Evolutionary conservation across 768 basidiomycete species (phyloP).

Genomic region (Astraeus odoratus): DNA sequence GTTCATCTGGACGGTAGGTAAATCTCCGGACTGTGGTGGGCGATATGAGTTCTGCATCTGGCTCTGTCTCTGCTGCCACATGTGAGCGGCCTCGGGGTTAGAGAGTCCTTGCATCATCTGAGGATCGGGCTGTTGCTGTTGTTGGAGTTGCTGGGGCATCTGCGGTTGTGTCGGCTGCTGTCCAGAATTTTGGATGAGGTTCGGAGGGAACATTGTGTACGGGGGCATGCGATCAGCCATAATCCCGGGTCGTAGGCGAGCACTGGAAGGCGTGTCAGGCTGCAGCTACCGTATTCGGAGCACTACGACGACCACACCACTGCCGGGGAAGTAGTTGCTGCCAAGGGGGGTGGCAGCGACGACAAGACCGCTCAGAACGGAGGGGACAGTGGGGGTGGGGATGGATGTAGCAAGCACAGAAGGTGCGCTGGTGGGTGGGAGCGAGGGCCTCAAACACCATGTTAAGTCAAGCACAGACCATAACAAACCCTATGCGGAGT

Average conservation of each 20-base stretch:
- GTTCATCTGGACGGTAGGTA: constrained; percentile 32
- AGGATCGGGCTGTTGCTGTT: constrained; percentile 35
- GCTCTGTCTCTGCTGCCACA: constrained; percentile 52
- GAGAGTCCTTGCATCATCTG: constrained; percentile 34
- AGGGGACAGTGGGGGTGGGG: constrained; percentile 37
- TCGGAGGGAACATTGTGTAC: constrained; percentile 48
- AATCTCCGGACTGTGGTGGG: constrained; percentile 34
- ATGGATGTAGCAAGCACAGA: constrained; percentile 23
- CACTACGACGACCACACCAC: constrained; percentile 21
- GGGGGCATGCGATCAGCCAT: constrained; percentile 59
- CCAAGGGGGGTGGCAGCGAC: constrained; percentile 20
- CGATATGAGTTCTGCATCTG: constrained; percentile 39
- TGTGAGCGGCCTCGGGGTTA: constrained; percentile 45
- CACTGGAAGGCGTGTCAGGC: constrained; percentile 8
- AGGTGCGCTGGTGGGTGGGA: constrained; percentile 48
- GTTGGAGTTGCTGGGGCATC: constrained; percentile 39
- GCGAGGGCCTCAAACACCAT: too few relatives aligned
- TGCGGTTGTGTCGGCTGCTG: constrained; percentile 34
- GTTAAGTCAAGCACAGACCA: constrained; percentile 34
- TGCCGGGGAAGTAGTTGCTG: constrained; percentile 16
- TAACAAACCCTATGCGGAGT: constrained; percentile 28
- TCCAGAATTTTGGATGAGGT: constrained; percentile 39
- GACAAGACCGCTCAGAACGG: constrained; percentile 37
- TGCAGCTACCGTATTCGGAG: constrained; percentile 3
- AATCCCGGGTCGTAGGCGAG: constrained; percentile 28